Conservation (phyloP, 140 eudicot species). For the Cichorium intybus region DNA sequence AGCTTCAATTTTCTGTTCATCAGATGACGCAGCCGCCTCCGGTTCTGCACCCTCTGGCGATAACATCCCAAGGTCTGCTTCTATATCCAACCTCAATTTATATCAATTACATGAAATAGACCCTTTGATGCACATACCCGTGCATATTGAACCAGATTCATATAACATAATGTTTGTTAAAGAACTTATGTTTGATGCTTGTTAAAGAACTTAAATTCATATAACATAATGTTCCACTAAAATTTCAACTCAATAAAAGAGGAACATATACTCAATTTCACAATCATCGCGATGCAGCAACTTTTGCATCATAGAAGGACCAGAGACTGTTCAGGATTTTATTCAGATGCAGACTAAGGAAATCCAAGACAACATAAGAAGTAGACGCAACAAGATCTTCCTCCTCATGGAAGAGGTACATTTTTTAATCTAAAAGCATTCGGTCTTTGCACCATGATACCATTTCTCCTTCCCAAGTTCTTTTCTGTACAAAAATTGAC, state of each 20-base stretch:
- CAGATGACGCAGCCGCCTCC: slow-evolving; percentile 40
- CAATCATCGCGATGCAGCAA: slow-evolving; percentile 50
- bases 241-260: neutral
- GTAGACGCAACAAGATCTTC: slow-evolving; percentile 91
- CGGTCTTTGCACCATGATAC: neutral
- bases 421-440: neutral
- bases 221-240: neutral
- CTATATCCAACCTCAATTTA: neutral
- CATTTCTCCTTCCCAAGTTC: neutral
- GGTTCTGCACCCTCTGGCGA: slow-evolving; percentile 35
- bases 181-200: neutral
- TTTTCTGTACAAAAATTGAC: neutral
- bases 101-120: neutral
- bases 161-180: no score
- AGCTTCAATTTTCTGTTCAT: slow-evolving; percentile 24
- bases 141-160: neutral
- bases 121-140: neutral
- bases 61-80: slow-evolving; percentile 39
- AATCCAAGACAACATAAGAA: slow-evolving; percentile 80
- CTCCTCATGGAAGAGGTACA: slow-evolving; percentile 96
- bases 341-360: slow-evolving; percentile 82
- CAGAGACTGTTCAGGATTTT: slow-evolving; percentile 89
- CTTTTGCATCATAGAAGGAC: slow-evolving; percentile 97
- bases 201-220: neutral
- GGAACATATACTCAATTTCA: slow-evolving; percentile 1